Evolutionary conservation across 805 yeast genomes (phyloP), one percentile per base, ranked within the genome.

Genomic region (Starmerella vitae): DNA sequence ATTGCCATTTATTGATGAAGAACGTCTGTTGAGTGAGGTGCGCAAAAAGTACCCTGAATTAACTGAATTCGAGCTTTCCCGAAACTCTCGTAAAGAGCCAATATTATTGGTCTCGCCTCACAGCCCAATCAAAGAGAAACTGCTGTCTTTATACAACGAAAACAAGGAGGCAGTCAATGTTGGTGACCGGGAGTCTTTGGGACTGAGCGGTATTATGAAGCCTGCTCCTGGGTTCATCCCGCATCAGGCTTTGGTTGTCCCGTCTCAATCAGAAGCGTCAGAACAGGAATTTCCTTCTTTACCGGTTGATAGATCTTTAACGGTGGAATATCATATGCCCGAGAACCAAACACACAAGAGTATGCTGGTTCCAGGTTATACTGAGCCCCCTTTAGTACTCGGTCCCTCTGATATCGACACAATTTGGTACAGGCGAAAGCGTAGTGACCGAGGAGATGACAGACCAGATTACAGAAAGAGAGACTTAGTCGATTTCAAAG

Each of bases 1-100:
- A 52, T 69, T 91, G 42, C 77, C 93, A 3, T 91, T 91, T 66
- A 95, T 91, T 34, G 96, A 91, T 50, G 85, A 80, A 53, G 60
- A 70, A 19, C 69, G 91, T 44, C 67, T 91, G 39, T 63, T 80
- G 18, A 72, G 65, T 2, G 88, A 86, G 1, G 71, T 91, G 70
- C 65, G 64, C 33, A 80, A 93, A 1, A 59, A 67, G 36, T 79
- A 82, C 43, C 52, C 61, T 0, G 69, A 68, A 46, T 63, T 91
- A 41, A 63, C 76, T 1, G 71, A 79, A 0, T 88, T 74, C 37
- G 98, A 91, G 53, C 65, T 65, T 37, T 52, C 56, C 34, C 72
- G 98, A 60, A 91, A 91, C 53, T 70, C 77, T 7, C 66, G 75
- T 45, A 81, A 77, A 47, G 65, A 74, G 24, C 91, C 84, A 27